These are phyloP conservation scores for Plantago coronopus DNA, from an alignment of 305 asterid species.

Conservation along the genomic window DNA sequence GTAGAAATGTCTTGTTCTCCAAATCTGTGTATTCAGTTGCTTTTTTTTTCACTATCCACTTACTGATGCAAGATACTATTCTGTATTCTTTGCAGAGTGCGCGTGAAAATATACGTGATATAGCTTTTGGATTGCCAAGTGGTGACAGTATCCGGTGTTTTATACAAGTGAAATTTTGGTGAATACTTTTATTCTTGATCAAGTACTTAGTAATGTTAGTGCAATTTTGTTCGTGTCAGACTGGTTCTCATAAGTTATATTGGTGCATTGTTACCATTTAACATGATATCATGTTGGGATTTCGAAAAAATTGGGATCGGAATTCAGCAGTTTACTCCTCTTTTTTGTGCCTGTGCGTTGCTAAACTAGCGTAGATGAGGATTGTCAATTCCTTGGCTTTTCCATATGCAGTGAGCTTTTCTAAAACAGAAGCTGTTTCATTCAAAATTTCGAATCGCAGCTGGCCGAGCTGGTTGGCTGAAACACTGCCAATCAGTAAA, in stretches of 20 bases:
- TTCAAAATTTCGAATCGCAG: slow-evolving; percentile 28
- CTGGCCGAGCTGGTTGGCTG: slow-evolving; percentile 71
- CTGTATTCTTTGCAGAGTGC: slow-evolving; percentile 26
- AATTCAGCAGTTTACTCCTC: too few species aligned
- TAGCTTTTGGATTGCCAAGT: slow-evolving; percentile 16
- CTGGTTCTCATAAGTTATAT: not conserved
- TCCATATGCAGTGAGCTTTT: too few species aligned
- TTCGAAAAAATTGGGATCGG: too few species aligned
- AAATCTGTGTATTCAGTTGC: too few species aligned
- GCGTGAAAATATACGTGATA: too few species aligned
- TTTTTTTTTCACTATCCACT: not conserved
- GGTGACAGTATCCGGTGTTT: slow-evolving; percentile 13
- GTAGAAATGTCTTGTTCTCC: not conserved
- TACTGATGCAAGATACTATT: slow-evolving; percentile 6
- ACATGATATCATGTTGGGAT: too few species aligned
- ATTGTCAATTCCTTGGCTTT: not conserved
- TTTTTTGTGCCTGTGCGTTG: too few species aligned
- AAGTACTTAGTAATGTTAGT: not conserved
- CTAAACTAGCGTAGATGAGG: not conserved
- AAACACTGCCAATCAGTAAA: slow-evolving; percentile 47
- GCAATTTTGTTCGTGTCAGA: not conserved
- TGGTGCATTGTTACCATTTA: too few species aligned
- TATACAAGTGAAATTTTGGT: slow-evolving; percentile 13
- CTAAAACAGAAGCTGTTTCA: too few species aligned
- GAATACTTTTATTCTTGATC: not conserved